Conservation (phyloP, 2,329 filamentous ascomycete species). For the Colletotrichum neosansevieriae region DNA sequence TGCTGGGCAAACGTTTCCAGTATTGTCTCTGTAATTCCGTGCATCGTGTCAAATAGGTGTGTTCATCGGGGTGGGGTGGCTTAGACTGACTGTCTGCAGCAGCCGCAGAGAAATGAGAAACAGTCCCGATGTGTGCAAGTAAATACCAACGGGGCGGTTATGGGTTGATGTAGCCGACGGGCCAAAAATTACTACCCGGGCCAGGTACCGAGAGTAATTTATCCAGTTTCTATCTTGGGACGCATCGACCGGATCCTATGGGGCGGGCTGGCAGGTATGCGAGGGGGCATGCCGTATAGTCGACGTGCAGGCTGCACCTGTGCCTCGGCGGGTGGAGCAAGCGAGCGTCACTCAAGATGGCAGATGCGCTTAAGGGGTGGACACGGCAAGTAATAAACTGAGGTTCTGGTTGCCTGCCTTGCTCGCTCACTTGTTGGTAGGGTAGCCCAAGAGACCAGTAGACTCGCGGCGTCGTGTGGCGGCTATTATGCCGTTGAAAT, state of each 20-base stretch:
- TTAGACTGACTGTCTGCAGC: background rate
- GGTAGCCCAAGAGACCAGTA: constrained; percentile 12
- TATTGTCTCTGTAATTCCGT: constrained; percentile 51
- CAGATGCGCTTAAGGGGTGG: constrained; percentile 27
- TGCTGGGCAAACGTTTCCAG: constrained; percentile 53
- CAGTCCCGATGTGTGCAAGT: background rate
- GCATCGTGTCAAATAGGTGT: constrained; percentile 30
- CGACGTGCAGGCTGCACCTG: constrained; percentile 35
- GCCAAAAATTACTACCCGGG: constrained; percentile 18
- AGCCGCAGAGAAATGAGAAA: background rate
- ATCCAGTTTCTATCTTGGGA: constrained; percentile 30
- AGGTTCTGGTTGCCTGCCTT: no score
- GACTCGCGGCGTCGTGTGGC: background rate
- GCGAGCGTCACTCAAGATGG: constrained; percentile 25
- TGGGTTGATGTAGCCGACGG: constrained; percentile 20
- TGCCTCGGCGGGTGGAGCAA: constrained; percentile 29
- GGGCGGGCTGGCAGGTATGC: constrained; percentile 20
- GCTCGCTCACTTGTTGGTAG: background rate
- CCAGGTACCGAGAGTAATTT: constrained; percentile 35
- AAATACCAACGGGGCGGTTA: constrained; percentile 4
- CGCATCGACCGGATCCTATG: constrained; percentile 27
- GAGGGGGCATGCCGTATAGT: constrained; percentile 32
- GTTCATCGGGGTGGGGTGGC: no score
- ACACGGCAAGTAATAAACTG: constrained; percentile 18
- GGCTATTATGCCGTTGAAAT: constrained; percentile 1